Base-by-base conservation (phyloP, 2,329 filamentous ascomycete genomes). In the Exophiala calicioides region DNA sequence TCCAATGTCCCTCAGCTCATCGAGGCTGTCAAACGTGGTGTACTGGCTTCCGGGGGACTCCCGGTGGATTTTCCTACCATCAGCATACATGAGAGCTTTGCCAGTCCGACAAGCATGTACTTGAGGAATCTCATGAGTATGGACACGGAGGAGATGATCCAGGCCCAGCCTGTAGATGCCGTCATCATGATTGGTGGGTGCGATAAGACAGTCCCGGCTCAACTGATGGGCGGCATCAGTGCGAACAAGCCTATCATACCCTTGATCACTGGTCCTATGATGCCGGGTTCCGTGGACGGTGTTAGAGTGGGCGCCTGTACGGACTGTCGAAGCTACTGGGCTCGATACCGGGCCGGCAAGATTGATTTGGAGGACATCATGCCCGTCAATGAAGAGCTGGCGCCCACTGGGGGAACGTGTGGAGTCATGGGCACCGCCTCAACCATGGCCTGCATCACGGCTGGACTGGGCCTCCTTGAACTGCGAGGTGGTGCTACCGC, bases 121-220 rank as follows among this genome's bases (percentile, higher is more conserved):
- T 60, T 88, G 36, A 67, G 85, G 23, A 88, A 88, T 55, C 60
- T 88, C 46, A 88, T 89, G 85, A 84, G 81, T 55, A 86, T 88
- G 82, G 85, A 88, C 60, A 88, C 85, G 0, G 85, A 88, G 63
- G 85, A 88, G 68, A 88, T 88, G 85, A 81, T 88, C 42, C 71
- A 72, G 32, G 84, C 84, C 0, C 85, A 88, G 64, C 85, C 85
- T 0, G 73, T 85, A 12, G 85, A 89, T 65, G 80, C 81, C 0
- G 79, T 80, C 7, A 75, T 86, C 10, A 71, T 85, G 54, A 82
- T 88, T 56, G 84, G 84, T 36, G 84, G 85, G 0, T 88, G 85
- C 56, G 85, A 88, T 60, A 88, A 88, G 65, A 88, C 84, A 0
- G 81, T 82, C 0, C 84, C 84, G 0, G 85, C 85, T 1, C 85